Percentiles rank a stretch among this genome's conserved stretches.
Evolutionary conservation across 805 yeast genomes (phyloP).

Genomic region (Yarrowia osloensis): DNA sequence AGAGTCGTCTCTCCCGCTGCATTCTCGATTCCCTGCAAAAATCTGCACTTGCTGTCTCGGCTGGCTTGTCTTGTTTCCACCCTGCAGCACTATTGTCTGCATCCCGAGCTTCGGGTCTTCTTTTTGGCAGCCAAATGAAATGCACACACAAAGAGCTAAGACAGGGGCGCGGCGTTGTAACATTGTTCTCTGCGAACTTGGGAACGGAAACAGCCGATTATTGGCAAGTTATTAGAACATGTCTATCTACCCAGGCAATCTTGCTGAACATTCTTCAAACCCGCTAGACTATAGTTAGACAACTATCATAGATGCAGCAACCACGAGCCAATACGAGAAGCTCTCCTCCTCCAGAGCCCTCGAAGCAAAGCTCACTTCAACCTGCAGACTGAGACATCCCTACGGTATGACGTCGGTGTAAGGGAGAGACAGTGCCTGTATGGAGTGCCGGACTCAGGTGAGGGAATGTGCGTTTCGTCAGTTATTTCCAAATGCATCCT

Average conservation of each 20-base stretch:
- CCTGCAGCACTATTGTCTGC: neutral
- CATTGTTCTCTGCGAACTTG: too few species aligned
- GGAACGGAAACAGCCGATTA: too few species aligned
- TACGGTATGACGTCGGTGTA: neutral
- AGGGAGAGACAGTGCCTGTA: neutral
- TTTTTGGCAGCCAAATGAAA: neutral
- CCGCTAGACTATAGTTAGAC: too few species aligned
- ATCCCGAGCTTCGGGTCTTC: neutral
- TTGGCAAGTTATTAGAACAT: too few species aligned
- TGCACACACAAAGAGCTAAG: neutral
- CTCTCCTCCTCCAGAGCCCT: too few species aligned
- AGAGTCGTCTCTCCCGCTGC: neutral
- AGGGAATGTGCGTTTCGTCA: neutral
- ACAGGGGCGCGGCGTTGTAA: neutral
- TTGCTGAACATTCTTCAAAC: too few species aligned
- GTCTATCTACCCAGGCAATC: too few species aligned
- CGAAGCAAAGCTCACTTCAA: neutral
- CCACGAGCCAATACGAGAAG: neutral
- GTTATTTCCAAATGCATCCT: neutral
- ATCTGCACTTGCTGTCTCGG: conserved; percentile 9
- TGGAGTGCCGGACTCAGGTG: too few species aligned
- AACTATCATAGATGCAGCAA: neutral
- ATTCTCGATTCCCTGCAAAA: neutral
- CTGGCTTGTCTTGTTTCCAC: neutral
- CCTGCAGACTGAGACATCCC: neutral